phyloP scores from a whole-genome alignment of 495 filamentous ascomycete species.

The Aspergillus steynii region DNA sequence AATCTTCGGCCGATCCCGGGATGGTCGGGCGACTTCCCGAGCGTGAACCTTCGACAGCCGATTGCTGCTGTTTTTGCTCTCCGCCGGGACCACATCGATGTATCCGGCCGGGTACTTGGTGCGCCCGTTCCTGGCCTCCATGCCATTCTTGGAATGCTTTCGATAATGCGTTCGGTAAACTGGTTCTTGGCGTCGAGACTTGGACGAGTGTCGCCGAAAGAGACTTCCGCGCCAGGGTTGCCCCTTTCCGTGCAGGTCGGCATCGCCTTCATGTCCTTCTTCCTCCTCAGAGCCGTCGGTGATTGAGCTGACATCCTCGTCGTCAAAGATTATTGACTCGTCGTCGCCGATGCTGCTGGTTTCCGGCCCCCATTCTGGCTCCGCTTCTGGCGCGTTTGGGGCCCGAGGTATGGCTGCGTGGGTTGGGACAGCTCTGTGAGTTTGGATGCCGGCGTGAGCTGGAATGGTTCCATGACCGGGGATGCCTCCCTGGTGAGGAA shows the following conservation, averaged over 20 bases:
- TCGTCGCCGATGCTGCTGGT: constrained; percentile 21
- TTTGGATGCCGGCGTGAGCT: not conserved
- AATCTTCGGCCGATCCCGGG: constrained; percentile 21
- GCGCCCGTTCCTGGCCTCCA: constrained; percentile 4
- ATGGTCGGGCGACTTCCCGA: constrained; percentile 12
- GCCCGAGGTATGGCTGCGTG: not conserved
- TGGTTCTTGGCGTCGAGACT: constrained; percentile 7
- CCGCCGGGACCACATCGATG: constrained; percentile 19
- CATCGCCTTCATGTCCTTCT: not conserved
- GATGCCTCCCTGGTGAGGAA: not conserved
- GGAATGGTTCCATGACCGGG: not conserved
- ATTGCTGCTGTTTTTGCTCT: constrained; percentile 10
- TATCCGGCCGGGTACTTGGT: constrained; percentile 7
- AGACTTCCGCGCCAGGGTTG: constrained; percentile 21
- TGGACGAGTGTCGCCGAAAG: constrained; percentile 17
- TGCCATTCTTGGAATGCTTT: constrained; percentile 11
- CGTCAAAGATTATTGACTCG: constrained; percentile 15
- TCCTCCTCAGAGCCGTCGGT: constrained; percentile 17
- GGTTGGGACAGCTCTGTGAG: not conserved
- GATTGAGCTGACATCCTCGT: constrained; percentile 11
- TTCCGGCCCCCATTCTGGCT: constrained; percentile 12
- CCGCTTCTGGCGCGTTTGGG: constrained; percentile 13
- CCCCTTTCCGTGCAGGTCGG: not conserved
- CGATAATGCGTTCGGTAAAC: constrained; percentile 22
- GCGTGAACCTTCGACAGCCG: not conserved